Evolutionary conservation across 352 stramenopile genomes (phyloP).

Genomic region (Poterioochromonas sp.): DNA sequence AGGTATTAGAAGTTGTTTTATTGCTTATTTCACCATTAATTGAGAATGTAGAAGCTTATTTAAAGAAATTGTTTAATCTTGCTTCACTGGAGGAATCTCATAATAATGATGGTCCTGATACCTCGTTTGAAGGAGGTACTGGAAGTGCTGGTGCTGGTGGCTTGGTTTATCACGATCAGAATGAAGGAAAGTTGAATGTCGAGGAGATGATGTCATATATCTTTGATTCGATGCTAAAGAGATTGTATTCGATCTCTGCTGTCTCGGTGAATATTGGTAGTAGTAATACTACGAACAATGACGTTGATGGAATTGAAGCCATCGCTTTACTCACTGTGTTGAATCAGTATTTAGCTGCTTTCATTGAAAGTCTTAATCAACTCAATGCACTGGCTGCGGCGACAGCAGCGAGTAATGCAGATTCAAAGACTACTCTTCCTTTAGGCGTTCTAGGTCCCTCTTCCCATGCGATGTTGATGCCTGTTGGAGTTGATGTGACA

Average conservation of each 20-base stretch:
- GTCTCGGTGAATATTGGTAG: too few relatives aligned
- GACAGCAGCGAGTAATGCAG: not conserved
- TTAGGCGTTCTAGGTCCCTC: too few relatives aligned
- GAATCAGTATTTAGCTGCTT: not conserved
- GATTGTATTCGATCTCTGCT: too few relatives aligned
- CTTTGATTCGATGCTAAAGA: not conserved
- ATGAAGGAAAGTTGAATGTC: not conserved
- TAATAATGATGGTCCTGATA: too few relatives aligned
- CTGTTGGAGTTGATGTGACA: too few relatives aligned
- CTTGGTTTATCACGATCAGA: too few relatives aligned
- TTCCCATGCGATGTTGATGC: too few relatives aligned
- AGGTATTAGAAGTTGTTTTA: not conserved
- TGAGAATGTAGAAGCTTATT: not conserved
- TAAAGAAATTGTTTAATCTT: slow-evolving; percentile 1
- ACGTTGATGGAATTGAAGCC: slow-evolving; percentile 14
- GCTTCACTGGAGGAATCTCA: not conserved
- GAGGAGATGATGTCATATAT: not conserved
- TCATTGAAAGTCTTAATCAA: not conserved
- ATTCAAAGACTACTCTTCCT: too few relatives aligned
- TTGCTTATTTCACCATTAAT: not conserved
- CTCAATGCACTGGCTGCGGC: not conserved
- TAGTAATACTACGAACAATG: too few relatives aligned
- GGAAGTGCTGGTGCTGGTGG: not conserved
- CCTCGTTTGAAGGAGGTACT: too few relatives aligned
- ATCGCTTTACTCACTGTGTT: slow-evolving; percentile 10